Conservation (phyloP, 1,284 basidiomycete genomes). For the Wolfiporia cocos region DNA sequence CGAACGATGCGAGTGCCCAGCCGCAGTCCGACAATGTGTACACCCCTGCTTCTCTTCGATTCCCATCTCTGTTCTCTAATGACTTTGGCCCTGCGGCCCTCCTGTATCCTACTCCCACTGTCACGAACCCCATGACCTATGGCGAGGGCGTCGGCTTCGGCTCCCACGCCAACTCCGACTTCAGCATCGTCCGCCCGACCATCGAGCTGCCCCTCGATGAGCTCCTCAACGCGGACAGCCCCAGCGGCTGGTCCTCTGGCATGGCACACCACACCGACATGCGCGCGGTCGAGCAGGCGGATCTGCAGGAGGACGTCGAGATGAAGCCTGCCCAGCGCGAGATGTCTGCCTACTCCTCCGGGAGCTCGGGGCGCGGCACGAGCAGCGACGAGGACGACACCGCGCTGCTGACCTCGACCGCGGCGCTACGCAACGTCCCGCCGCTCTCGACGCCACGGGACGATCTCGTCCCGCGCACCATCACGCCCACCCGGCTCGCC, state of each 20-base stretch:
- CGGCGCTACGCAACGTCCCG: constrained; percentile 28
- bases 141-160: constrained; percentile 59
- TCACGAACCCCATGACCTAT: constrained; percentile 64
- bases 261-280: constrained; percentile 17
- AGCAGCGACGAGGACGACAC: constrained; percentile 22
- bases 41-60: constrained; percentile 36
- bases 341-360: constrained; percentile 25
- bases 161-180: constrained; percentile 32
- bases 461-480: constrained; percentile 39
- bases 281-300: constrained; percentile 15
- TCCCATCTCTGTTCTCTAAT: constrained; percentile 64
- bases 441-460: constrained; percentile 33
- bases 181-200: constrained; percentile 67
- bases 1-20: constrained; percentile 11
- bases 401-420: constrained; percentile 26
- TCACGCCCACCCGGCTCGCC: constrained; percentile 46
- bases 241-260: constrained; percentile 27
- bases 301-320: constrained; percentile 26
- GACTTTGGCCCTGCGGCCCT: constrained; percentile 74
- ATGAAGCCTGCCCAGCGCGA: constrained; percentile 22
- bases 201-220: constrained; percentile 78
- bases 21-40: constrained; percentile 19
- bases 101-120: constrained; percentile 57
- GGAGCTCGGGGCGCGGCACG: constrained; percentile 21
- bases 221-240: constrained; percentile 44